Conservation (phyloP, 805 yeast species). For the Ogataea minuta region DNA sequence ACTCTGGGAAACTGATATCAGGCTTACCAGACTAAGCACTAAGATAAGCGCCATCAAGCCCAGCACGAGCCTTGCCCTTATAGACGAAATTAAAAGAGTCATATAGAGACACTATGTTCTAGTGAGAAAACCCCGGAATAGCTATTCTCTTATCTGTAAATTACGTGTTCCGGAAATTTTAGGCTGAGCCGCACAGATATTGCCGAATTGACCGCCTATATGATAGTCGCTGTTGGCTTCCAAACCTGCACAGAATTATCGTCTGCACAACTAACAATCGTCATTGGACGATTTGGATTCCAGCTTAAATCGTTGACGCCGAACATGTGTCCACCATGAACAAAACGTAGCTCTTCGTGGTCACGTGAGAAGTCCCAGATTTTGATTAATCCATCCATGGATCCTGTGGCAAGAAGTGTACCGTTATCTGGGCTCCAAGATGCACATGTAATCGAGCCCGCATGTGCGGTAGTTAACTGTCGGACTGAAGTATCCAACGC, state of each 20-base stretch:
- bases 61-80: slow-evolving; percentile 2
- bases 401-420: slow-evolving; percentile 61
- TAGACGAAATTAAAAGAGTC: slow-evolving; percentile 5
- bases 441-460: slow-evolving; percentile 57
- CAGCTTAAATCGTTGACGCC: slow-evolving; percentile 83
- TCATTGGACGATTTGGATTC: slow-evolving; percentile 70
- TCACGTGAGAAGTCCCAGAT: slow-evolving; percentile 51
- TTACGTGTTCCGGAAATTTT: slow-evolving; percentile 8
- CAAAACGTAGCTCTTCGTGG: slow-evolving; percentile 43
- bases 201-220: slow-evolving; percentile 3
- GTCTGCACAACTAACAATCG: slow-evolving; percentile 74
- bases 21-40: slow-evolving; percentile 6
- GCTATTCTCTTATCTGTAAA: slow-evolving; percentile 1
- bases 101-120: slow-evolving; percentile 1
- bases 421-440: slow-evolving; percentile 68
- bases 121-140: not conserved
- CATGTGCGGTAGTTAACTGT: slow-evolving; percentile 37
- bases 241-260: slow-evolving; percentile 88
- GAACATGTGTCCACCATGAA: slow-evolving; percentile 85
- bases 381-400: slow-evolving; percentile 62
- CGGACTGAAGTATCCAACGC: slow-evolving; percentile 32
- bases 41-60: slow-evolving; percentile 8
- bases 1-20: slow-evolving; percentile 8
- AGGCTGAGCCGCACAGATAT: not conserved
- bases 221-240: slow-evolving; percentile 50